Evolutionary conservation across 768 basidiomycete genomes (phyloP), one percentile per base, ranked within the genome.

Genomic region (Hortiboletus flavorubellus): DNA sequence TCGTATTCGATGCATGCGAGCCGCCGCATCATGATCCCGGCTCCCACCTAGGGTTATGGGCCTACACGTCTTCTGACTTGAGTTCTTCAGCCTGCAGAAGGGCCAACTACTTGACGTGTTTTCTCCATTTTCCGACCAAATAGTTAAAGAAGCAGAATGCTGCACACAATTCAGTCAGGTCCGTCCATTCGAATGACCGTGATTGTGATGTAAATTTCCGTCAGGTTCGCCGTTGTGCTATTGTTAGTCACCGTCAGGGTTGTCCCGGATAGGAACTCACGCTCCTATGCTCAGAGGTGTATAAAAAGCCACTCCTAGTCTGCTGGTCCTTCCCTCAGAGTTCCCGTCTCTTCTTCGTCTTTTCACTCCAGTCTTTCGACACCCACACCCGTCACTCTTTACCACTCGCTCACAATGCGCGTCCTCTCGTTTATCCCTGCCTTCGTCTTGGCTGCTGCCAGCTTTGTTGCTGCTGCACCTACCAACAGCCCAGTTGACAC

Each of bases 181-280:
- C 35, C 33, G 37, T 43, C 37, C 49, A 71, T 72, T 54, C 52
- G 67, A 34, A 61, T 38, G 21, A 70, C 46, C 68, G 65, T 48
- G 59, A 50, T 46, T 87, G 85, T 29, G 53, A 42, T 31, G 31
- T 42, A 30, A 39, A 41, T 34, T 49, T 12, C 43, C 9, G 39
- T 29, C 38, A 40, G 21, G 35, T 0, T 49, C 15, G 34, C 41
- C 38, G 8, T 59, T 23, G 39, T n/a, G 33, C 30, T 41, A 35
- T 53, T 7, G 18, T 35, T 18, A 40, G 26, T 50, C 42, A 34
- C 57, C 54, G 29, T 49, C 37, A 47, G 55, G 43, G 33, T 37
- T 49, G 11, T 3, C 9, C 31, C 2, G 4, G 26, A 33, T 33
- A 9, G 31, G 31, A 33, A 33, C 31, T 9, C 14, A 12, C 35